Conservation (phyloP, 306 rosid species). For the Quercus aquifolioides region DNA sequence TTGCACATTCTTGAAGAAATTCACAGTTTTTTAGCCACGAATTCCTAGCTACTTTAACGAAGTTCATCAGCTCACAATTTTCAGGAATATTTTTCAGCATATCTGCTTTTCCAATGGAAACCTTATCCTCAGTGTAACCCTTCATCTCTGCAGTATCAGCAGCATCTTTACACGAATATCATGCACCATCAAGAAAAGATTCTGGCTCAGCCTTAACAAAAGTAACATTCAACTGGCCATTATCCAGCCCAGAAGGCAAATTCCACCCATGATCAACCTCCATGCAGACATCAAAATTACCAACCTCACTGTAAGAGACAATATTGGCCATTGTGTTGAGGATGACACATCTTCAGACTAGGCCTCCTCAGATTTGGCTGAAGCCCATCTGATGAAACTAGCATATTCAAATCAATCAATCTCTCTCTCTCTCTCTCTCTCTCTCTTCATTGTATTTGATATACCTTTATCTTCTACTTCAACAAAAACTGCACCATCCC, state of each 20-base stretch:
- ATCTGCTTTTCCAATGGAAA: conserved; percentile 40
- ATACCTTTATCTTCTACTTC: conserved; percentile 50
- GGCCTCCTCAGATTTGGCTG: conserved; percentile 60
- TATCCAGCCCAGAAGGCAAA: conserved; percentile 39
- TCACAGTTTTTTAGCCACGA: conserved; percentile 80
- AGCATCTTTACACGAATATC: conserved; percentile 29
- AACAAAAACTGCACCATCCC: conserved; percentile 34
- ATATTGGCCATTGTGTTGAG: conserved; percentile 34
- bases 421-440: conserved; percentile 38
- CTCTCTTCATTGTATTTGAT: conserved; percentile 54
- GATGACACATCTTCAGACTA: conserved; percentile 54
- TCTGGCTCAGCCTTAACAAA: conserved; percentile 50
- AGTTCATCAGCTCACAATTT: conserved; percentile 60
- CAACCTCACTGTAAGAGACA: conserved; percentile 39
- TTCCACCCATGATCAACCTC: conserved; percentile 46
- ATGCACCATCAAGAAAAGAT: conserved; percentile 29
- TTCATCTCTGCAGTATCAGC: conserved; percentile 30
- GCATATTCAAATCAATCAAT: conserved; percentile 62
- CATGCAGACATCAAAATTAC: conserved; percentile 37
- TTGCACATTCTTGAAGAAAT: conserved; percentile 91
- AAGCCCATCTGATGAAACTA: conserved; percentile 51
- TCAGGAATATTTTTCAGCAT: conserved; percentile 45
- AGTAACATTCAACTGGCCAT: conserved; percentile 39
- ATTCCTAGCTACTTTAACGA: conserved; percentile 74
- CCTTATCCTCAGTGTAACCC: conserved; percentile 33